A percentile compares a stretch with the other conserved stretches of the same genome.
phyloP scores from a whole-genome alignment of 2,329 filamentous ascomycete species.

The Penicillium sp. region DNA sequence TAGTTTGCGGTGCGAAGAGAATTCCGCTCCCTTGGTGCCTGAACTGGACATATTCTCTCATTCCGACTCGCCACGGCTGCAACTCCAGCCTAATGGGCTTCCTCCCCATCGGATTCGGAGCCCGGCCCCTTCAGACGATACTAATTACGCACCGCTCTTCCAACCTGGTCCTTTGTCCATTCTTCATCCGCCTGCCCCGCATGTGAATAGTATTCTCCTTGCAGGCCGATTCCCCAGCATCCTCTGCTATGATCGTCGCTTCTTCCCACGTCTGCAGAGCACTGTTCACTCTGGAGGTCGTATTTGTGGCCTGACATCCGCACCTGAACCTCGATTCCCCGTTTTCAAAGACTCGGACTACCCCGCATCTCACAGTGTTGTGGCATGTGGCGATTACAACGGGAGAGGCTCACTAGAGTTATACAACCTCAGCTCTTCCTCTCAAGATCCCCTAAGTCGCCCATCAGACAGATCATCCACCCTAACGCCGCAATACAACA shows the following conservation, averaged over 20 bases:
- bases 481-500: constrained; percentile 57
- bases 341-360: constrained; percentile 37
- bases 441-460: constrained; percentile 26
- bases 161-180: constrained; percentile 82
- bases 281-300: constrained; percentile 83
- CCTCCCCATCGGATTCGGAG: constrained; percentile 41
- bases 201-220: constrained; percentile 79
- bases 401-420: constrained; percentile 86
- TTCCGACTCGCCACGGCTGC: constrained; percentile 33
- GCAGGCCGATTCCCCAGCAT: constrained; percentile 87
- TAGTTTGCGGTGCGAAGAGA: constrained; percentile 35
- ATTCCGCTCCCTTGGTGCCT: constrained; percentile 24
- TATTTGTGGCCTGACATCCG: constrained; percentile 69
- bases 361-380: constrained; percentile 63
- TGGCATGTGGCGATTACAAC: constrained; percentile 88
- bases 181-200: constrained; percentile 67
- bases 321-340: constrained; percentile 59
- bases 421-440: constrained; percentile 53
- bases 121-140: constrained; percentile 34
- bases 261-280: constrained; percentile 73
- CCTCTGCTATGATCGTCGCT: constrained; percentile 83
- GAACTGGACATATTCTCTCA: constrained; percentile 33
- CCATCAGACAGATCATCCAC: constrained; percentile 28
- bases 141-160: constrained; percentile 68
- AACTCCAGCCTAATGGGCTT: constrained; percentile 33